These are phyloP conservation scores for Medicago ruthenica DNA, from an alignment of 306 rosid genomes.

Conservation along the genomic window DNA sequence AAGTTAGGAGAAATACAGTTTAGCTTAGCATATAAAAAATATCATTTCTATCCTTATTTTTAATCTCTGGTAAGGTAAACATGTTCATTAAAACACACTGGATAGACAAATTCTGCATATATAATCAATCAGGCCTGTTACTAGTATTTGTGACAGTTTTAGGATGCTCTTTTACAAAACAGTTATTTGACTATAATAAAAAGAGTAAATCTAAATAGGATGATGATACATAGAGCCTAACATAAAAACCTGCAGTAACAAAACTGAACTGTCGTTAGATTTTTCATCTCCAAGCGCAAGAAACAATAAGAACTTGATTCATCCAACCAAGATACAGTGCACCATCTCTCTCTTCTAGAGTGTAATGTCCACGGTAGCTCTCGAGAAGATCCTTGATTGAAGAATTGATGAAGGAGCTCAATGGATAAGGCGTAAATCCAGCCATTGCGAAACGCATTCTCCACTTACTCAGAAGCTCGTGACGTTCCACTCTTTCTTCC, in stretches of 20 bases:
- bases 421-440: constrained; percentile 76
- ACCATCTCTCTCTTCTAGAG: constrained; percentile 87
- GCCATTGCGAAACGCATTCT: constrained; percentile 69
- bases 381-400: constrained; percentile 77
- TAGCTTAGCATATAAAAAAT: constrained; percentile 9
- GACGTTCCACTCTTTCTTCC: constrained; percentile 85
- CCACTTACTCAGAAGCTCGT: constrained; percentile 82
- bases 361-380: constrained; percentile 74
- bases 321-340: constrained; percentile 84
- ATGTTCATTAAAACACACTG: not conserved
- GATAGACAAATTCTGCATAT: constrained; percentile 29
- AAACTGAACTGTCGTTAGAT: constrained; percentile 33
- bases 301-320: constrained; percentile 64
- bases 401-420: constrained; percentile 77
- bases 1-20: not conserved
- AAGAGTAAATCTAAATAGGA: constrained; percentile 18
- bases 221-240: constrained; percentile 41
- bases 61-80: not conserved
- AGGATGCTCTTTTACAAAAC: constrained; percentile 40
- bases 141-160: constrained; percentile 33
- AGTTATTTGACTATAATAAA: constrained; percentile 33
- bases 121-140: constrained; percentile 30
- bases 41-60: constrained; percentile 34
- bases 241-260: constrained; percentile 43
- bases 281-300: constrained; percentile 89